Base-by-base conservation (phyloP, 2,329 filamentous ascomycete genomes). In the Dothideomycetes sp. region DNA sequence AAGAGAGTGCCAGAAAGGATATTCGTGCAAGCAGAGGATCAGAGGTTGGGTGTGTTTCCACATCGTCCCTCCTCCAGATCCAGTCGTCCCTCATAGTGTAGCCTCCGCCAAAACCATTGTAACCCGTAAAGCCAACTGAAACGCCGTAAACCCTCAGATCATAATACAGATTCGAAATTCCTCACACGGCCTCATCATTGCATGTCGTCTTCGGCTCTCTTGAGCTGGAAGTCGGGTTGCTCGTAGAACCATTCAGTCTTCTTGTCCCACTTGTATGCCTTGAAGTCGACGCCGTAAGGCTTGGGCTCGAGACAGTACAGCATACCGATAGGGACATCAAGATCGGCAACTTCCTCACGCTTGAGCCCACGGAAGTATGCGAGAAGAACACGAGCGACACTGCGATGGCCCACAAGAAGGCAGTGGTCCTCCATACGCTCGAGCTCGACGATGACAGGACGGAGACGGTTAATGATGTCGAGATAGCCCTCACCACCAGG, bases 371-470 rank as follows among this genome's bases (percentile, higher is more conserved):
- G 87, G 64, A 98, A 98, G 63, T 98, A 98, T 1, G 89, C 88
- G 63, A 98, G 80, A 45, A 98, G 69, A 5, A 98, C 89, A 22
- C 91, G 79, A 42, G 86, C 89, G 27, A 96, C 82, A 3, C 86
- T 93, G 22, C 91, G 84, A 61, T 96, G 91, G 23, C 85, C 87
- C 51, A 96, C 83, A 52, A 98, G 80, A 46, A 96, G 70, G 40
- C 94, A 80, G 61, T 96, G 89, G 55, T 98, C 91, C 20, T 86
- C 94, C 71, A 94, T 96, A 46, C 91, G 82, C 69, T 98, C 91
- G 46, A 95, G 81, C 66, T 98, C 91, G 36, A 94, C 82, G 49
- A 98, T 94, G 68, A 98, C 91, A 48, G 94, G 84, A 39, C 88
- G 82, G 24, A 96, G 75, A 35, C 91, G 84, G 61, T 91, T 94